Percentiles rank a stretch among this genome's conserved stretches.
These are phyloP conservation scores for Pythium brachiatum DNA, from an alignment of 352 stramenopile genomes.

Conservation along the genomic window DNA sequence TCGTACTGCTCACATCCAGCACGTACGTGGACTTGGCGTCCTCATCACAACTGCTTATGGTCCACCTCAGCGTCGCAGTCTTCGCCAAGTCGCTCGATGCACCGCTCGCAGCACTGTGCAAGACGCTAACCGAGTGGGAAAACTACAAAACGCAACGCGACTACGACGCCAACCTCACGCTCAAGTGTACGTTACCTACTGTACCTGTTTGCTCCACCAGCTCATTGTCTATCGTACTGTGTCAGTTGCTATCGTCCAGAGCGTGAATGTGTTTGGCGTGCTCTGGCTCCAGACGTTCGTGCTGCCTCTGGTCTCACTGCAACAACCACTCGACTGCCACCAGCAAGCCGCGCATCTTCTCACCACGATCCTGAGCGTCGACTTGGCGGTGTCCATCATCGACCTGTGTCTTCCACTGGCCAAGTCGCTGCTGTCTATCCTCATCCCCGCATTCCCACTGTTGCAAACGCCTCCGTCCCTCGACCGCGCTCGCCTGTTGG, in stretches of 20 bases:
- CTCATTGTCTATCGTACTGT: background rate
- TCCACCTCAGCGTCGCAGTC: conserved; percentile 36
- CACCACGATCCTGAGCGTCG: conserved; percentile 39
- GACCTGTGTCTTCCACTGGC: conserved; percentile 28
- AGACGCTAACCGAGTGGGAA: conserved; percentile 59
- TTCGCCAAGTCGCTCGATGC: conserved; percentile 37
- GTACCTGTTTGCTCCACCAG: background rate
- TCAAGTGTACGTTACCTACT: conserved; percentile 54
- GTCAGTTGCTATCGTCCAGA: conserved; percentile 58
- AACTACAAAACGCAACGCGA: conserved; percentile 68
- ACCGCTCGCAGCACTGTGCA: conserved; percentile 28
- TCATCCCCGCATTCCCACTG: background rate
- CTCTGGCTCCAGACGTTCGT: conserved; percentile 57
- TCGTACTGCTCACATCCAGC: conserved; percentile 35
- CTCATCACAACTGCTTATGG: conserved; percentile 20
- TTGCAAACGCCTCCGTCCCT: background rate
- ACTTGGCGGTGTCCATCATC: conserved; percentile 31
- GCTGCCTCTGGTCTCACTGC: conserved; percentile 24
- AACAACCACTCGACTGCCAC: conserved; percentile 33
- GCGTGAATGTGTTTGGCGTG: conserved; percentile 55
- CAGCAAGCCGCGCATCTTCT: conserved; percentile 52
- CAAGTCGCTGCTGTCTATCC: background rate
- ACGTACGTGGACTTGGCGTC: conserved; percentile 26
- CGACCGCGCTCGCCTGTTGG: conserved; percentile 4
- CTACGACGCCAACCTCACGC: conserved; percentile 68